These are phyloP conservation scores for Tetracladium maxilliforme DNA, from an alignment of 2,329 filamentous ascomycete genomes.

Conservation along the genomic window DNA sequence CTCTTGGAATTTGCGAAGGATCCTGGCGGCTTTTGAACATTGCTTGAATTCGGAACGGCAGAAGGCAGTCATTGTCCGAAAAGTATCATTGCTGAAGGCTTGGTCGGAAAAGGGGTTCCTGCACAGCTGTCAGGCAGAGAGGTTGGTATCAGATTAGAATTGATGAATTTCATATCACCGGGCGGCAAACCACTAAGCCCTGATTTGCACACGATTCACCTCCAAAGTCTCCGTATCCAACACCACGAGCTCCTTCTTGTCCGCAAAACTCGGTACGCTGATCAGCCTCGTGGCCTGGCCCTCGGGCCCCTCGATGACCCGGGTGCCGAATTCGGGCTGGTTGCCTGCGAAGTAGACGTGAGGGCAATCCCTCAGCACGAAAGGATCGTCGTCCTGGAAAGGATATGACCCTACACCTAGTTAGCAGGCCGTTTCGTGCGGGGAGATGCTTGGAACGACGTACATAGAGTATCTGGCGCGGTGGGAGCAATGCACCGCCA, in stretches of 20 bases:
- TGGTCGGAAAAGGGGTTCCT: constrained; percentile 4
- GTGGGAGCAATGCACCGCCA: constrained; percentile 90
- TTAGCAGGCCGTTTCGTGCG: background rate
- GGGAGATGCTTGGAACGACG: constrained; percentile 20
- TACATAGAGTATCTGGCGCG: constrained; percentile 88
- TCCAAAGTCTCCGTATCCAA: constrained; percentile 78
- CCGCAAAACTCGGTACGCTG: constrained; percentile 68
- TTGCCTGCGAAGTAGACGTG: constrained; percentile 86
- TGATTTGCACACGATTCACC: constrained; percentile 56
- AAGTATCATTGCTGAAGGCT: no score
- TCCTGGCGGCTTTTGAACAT: no score
- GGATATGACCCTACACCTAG: constrained; percentile 67
- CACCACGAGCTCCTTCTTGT: constrained; percentile 66
- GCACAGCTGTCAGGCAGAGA: no score
- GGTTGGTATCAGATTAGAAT: constrained; percentile 14
- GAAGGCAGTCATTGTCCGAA: no score
- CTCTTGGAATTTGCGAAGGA: no score
- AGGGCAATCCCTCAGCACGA: constrained; percentile 72
- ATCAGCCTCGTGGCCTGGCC: constrained; percentile 64
- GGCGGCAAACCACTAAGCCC: no score
- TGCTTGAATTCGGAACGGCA: no score
- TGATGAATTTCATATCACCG: no score
- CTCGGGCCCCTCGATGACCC: constrained; percentile 47
- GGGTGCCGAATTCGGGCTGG: constrained; percentile 65
- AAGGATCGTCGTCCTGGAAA: constrained; percentile 86